Base-by-base conservation (phyloP, 768 basidiomycete genomes). In the Podaxis sp. region DNA sequence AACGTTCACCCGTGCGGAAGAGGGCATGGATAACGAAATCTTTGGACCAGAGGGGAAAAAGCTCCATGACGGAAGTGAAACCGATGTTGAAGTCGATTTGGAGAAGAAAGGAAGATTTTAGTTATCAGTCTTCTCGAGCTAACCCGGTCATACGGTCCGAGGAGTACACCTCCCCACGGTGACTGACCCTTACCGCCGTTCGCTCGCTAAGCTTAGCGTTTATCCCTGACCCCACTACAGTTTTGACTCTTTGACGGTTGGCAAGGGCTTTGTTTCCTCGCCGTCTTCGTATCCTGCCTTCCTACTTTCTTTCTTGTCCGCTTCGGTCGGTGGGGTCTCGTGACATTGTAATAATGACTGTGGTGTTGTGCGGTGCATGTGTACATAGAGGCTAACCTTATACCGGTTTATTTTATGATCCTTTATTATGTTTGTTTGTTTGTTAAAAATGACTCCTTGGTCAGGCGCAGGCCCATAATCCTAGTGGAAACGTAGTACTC, bases 1-100 rank as follows among this genome's bases (percentile, higher is more conserved):
- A 64, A 82, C 80, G 0, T 81, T 81, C 64, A 78, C 77, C 2
- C 78, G 75, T 52, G 73, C 71, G 5, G 79, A 80, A 63, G 74
- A 72, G 46, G 48, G 26, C 37, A 59, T 60, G 38, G 58, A 66
- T 15, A 66, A 67, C 30, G 69, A 69, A 33, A 56, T 66, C 26
- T 71, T 63, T 59, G 67, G 68, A 22, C 65, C 62, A 61, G 51
- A 72, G 62, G 58, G 54, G 60, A 56, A 72, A 67, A 67, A 67
- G 46, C 11, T 55, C 10, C 52, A 55, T 8, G 65, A 66, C 26
- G 73, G 67, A 22, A 73, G 74, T 66, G 72, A 76, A 28, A 74
- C 73, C 20, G 72, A 75, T 54, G 66, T 72, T 24, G 77, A 78
- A 20, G 60, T 70, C 26, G 76, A 77, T 51, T 53, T 77, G 5